Percentiles rank a stretch among this genome's conserved stretches.
Evolutionary conservation across 371 early-diverging fungal genomes (phyloP).

Genomic region (Mucor ambiguus): DNA sequence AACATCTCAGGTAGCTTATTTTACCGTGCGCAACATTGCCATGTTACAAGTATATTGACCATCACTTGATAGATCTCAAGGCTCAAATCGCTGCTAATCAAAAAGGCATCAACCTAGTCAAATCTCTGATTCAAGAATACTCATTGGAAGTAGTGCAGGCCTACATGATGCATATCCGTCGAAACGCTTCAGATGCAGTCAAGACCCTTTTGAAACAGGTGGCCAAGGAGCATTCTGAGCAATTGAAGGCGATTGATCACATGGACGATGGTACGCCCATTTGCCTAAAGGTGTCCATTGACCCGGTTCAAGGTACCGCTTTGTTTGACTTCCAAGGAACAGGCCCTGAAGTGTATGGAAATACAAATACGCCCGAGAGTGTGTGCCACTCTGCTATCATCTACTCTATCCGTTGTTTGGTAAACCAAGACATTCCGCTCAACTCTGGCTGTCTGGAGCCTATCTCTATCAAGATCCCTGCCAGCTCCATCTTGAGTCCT

Average conservation of each 20-base stretch:
- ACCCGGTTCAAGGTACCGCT: conserved; percentile 73
- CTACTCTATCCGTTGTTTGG: conserved; percentile 91
- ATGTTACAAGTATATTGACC: not conserved
- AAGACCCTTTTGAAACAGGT: conserved; percentile 70
- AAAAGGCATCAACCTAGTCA: conserved; percentile 86
- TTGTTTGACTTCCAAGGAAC: conserved; percentile 94
- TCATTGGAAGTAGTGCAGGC: conserved; percentile 87
- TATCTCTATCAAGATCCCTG: conserved; percentile 79
- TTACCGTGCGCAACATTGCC: no score
- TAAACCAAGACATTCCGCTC: conserved; percentile 88
- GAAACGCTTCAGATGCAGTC: conserved; percentile 90
- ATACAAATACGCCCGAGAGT: conserved; percentile 70
- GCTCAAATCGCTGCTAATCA: conserved; percentile 97
- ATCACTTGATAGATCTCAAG: conserved; percentile 72
- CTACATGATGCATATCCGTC: conserved; percentile 88
- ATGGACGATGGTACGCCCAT: conserved; percentile 97
- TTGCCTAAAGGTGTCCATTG: conserved; percentile 73
- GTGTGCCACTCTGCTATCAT: conserved; percentile 87
- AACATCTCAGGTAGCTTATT: conserved; percentile 70
- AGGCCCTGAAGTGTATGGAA: conserved; percentile 82
- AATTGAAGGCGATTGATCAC: conserved; percentile 71
- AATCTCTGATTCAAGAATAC: conserved; percentile 82
- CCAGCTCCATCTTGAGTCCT: conserved; percentile 75
- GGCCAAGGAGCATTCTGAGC: conserved; percentile 37
- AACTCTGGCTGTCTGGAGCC: conserved; percentile 95